A percentile compares a stretch with the other conserved stretches of the same genome.
Evolutionary conservation across 1,139 yeast species (phyloP).

Genomic region (Sugiyamaella japonica): DNA sequence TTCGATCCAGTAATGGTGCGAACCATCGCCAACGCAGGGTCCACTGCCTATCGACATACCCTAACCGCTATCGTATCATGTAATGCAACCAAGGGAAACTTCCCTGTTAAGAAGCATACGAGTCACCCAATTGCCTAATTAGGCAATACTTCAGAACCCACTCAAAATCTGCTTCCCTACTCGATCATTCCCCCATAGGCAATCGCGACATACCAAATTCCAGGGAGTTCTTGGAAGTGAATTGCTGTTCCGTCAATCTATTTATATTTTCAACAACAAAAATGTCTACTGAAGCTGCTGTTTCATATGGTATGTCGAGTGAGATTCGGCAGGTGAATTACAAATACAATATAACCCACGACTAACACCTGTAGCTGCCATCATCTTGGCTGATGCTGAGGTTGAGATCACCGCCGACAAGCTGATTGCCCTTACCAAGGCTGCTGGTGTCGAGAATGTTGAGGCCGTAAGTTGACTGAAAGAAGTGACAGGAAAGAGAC

Average conservation of each 20-base stretch:
- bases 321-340: not conserved
- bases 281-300: constrained; percentile 51
- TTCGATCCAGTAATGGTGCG: not conserved
- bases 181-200: not conserved
- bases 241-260: constrained; percentile 11
- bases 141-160: not conserved
- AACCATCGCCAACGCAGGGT: not conserved
- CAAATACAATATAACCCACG: not conserved
- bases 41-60: not conserved
- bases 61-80: not conserved
- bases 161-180: not conserved
- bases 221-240: not conserved
- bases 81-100: too few species aligned
- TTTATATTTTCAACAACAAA: constrained; percentile 13
- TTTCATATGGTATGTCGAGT: constrained; percentile 52
- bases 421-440: constrained; percentile 77
- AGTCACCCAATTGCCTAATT: not conserved
- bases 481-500: not conserved
- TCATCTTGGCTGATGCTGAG: constrained; percentile 97
- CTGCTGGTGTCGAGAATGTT: constrained; percentile 68
- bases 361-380: constrained; percentile 61
- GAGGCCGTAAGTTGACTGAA: constrained; percentile 20
- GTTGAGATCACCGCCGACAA: constrained; percentile 93
- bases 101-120: not conserved
- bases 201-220: not conserved